Percentiles rank a stretch among this genome's conserved stretches.
phyloP scores from a whole-genome alignment of 202 grass and related monocot genomes.

The Panicum virgatum region DNA sequence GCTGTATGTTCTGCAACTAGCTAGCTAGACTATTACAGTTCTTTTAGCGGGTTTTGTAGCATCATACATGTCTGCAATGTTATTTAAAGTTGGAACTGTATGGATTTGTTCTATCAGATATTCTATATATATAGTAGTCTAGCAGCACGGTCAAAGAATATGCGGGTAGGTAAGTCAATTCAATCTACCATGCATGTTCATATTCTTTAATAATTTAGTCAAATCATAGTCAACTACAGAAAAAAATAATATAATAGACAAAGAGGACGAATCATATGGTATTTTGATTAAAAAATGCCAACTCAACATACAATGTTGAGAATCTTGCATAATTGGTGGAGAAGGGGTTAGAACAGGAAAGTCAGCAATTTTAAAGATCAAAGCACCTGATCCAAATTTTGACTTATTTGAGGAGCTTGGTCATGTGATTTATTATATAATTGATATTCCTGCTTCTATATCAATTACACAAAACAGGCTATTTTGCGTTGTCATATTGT shows the following conservation, averaged over 20 bases:
- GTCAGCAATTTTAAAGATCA: background rate
- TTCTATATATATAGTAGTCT: background rate
- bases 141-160: slow-evolving; percentile 1
- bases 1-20: background rate
- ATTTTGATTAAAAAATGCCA: background rate
- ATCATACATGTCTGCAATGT: background rate
- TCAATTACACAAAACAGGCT: background rate
- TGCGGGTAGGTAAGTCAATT: background rate
- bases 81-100: background rate
- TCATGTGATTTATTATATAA: background rate
- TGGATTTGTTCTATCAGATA: slow-evolving; percentile 5
- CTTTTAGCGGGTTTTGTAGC: background rate
- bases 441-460: background rate
- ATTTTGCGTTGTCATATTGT: background rate
- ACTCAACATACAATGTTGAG: background rate
- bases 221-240: background rate
- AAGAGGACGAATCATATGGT: background rate
- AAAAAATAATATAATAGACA: background rate
- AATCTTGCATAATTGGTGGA: slow-evolving; percentile 18
- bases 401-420: background rate
- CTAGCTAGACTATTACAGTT: background rate
- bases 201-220: background rate
- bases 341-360: background rate
- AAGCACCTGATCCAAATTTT: slow-evolving; percentile 7
- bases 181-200: background rate